phyloP scores from a whole-genome alignment of 176 grass and related monocot species.

The Dactylis glomerata region DNA sequence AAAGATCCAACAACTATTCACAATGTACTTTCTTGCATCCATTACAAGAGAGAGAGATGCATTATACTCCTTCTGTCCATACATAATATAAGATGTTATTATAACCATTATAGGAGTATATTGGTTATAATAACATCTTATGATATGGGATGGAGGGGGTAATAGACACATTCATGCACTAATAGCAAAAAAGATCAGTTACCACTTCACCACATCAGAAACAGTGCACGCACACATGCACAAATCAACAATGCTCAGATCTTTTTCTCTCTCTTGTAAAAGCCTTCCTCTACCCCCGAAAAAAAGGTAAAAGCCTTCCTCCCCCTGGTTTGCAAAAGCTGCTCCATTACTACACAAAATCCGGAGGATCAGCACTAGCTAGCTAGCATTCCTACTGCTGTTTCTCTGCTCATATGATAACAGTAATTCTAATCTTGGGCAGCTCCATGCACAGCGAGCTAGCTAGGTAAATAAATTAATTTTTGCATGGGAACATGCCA shows the following conservation, averaged over 20 bases:
- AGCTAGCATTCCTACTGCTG: not conserved
- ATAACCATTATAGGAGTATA: too few relatives aligned
- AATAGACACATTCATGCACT: not conserved
- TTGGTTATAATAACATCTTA: too few relatives aligned
- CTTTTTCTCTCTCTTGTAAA: not conserved
- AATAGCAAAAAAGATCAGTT: not conserved
- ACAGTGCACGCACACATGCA: not conserved
- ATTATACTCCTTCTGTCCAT: too few relatives aligned
- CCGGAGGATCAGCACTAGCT: not conserved
- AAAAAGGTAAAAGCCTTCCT: too few relatives aligned
- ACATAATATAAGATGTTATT: too few relatives aligned
- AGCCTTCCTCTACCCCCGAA: not conserved
- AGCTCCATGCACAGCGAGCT: not conserved
- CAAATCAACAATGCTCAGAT: not conserved
- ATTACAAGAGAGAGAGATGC: not conserved
- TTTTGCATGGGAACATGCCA: not conserved
- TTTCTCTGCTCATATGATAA: not conserved
- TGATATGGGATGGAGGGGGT: too few relatives aligned
- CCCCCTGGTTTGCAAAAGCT: constrained; percentile 29
- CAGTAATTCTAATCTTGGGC: not conserved
- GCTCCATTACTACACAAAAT: constrained; percentile 4
- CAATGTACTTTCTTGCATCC: not conserved
- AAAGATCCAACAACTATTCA: not conserved
- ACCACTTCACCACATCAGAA: not conserved
- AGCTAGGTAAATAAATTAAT: not conserved